A percentile compares a stretch with the other conserved stretches of the same genome.
Conservation (phyloP, 306 rosid species). For the Lathyrus oleraceus region DNA sequence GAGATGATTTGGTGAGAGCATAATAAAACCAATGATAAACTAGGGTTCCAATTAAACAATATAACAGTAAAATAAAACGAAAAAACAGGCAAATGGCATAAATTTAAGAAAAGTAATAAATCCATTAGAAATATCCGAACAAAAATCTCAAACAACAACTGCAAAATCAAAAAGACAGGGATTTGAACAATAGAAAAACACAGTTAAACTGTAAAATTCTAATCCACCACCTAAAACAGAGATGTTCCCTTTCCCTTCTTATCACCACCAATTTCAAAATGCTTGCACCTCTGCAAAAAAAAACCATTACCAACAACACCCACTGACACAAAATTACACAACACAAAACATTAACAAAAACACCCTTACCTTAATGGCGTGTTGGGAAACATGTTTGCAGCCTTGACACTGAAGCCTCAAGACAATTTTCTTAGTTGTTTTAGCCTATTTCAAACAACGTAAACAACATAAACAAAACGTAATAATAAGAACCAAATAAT, state of each 20-base stretch:
- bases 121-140: slow-evolving; percentile 29
- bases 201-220: too few species aligned
- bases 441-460: slow-evolving; percentile 35
- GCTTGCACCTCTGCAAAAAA: slow-evolving; percentile 50
- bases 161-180: too few species aligned
- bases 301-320: background rate
- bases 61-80: background rate
- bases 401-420: slow-evolving; percentile 57
- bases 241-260: slow-evolving; percentile 61
- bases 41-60: background rate
- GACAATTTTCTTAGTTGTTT: slow-evolving; percentile 55
- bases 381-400: slow-evolving; percentile 57
- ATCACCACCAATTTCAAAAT: slow-evolving; percentile 56
- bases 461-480: too few species aligned
- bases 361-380: slow-evolving; percentile 40
- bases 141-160: background rate
- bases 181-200: too few species aligned
- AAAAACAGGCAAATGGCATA: background rate
- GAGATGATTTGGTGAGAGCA: too few species aligned
- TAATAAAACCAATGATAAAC: too few species aligned
- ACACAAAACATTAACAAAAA: background rate
- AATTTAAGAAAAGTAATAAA: background rate
- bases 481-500: background rate
- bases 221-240: slow-evolving; percentile 37
- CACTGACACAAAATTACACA: background rate